Conservation (phyloP, 495 filamentous ascomycete genomes). For the Collariella sp. region DNA sequence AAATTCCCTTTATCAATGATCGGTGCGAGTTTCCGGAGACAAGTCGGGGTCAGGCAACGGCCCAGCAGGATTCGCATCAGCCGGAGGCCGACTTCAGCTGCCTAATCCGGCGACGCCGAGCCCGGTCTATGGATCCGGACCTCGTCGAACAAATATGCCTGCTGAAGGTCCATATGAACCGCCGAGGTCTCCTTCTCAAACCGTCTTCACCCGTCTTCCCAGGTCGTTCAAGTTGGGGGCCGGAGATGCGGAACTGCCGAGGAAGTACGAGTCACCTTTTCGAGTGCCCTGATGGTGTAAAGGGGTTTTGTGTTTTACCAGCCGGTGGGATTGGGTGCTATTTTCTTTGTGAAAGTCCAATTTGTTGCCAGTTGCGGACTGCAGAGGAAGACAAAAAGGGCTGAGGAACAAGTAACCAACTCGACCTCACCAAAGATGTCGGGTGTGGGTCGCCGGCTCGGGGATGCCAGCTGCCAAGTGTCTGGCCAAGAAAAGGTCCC, state of each 20-base stretch:
- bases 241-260: background rate
- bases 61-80: background rate
- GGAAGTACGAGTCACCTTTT: too few species aligned
- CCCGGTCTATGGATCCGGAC: background rate
- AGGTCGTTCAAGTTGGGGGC: background rate
- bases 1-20: background rate
- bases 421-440: too few species aligned
- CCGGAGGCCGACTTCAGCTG: conserved; percentile 4
- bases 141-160: background rate
- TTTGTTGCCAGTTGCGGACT: too few species aligned
- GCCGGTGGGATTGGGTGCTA: too few species aligned
- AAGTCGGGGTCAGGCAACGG: background rate
- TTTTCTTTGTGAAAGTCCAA: too few species aligned
- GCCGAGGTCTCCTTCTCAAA: background rate
- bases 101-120: conserved; percentile 17
- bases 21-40: background rate
- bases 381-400: too few species aligned
- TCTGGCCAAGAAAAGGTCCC: too few species aligned
- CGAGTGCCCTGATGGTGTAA: background rate
- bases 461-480: too few species aligned
- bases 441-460: too few species aligned
- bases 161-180: background rate
- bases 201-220: background rate
- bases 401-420: too few species aligned
- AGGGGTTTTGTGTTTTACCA: too few species aligned